Evolutionary conservation across 2,329 filamentous ascomycete species (phyloP), one percentile per base, ranked within the genome.

Genomic region (Scedosporium apiospermum): DNA sequence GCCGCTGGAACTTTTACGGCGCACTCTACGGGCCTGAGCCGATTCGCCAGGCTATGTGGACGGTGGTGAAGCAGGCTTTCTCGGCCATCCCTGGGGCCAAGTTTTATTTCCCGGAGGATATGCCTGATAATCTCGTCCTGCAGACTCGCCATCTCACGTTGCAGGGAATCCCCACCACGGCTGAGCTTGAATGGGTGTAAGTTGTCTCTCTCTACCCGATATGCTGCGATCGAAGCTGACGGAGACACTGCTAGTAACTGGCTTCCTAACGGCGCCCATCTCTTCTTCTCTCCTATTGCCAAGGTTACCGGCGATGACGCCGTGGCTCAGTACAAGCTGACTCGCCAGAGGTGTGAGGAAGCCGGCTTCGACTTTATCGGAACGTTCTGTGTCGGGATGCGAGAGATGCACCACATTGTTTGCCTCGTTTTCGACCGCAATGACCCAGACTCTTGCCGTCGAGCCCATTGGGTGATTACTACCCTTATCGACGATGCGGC

Each of bases 381-480:
- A 4, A 70, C 70, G 5, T 71, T 73, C 44, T 67, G 65, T 30
- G 65, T 72, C 16, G 72, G 71, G 4, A 67, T 70, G 66, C 60
- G 64, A 21, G 66, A 67, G 23, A 64, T 66, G 16, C 65, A 83
- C 68, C 78, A 82, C 67, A 83, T 84, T 63, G 76, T 82, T 3
- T 80, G 79, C 63, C 78, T 84, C 51, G 75, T 83, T 14, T 84
- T 80, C 67, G 75, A 84, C 64, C 72, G 77, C 4, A 72, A 74
- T 44, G 73, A 79, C 41, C 66, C 72, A 0, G 73, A 76, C 1
- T 62, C 62, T 23, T 75, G 78, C 65, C 65, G 71, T 21, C 70
- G 72, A 2, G 71, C 70, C 38, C 64, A 69, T 60, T 67, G 64
- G 64, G 63, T 71, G 10, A 68, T 76, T 65, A 65, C 70, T 4